Base-by-base conservation (phyloP, 1,139 yeast genomes). In the Suhomyces yuchorum region DNA sequence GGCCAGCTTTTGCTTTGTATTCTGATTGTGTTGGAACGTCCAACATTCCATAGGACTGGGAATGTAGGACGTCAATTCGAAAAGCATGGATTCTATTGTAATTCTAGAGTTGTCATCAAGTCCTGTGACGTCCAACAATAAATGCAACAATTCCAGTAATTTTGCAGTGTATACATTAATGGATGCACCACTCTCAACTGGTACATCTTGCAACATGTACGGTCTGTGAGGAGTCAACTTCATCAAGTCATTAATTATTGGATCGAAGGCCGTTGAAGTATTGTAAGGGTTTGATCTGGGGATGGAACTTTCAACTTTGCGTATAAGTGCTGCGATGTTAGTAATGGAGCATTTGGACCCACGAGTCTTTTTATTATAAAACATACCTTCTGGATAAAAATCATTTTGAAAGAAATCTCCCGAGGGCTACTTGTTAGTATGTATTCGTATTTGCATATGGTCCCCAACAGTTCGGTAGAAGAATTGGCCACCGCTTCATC, bases 91-190 rank as follows among this genome's bases (percentile, higher is more conserved):
- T 50, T 71, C 77, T 19, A 69, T 59, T 11, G 61, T 55, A 20
- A 68, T 68, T 23, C 75, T 53, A 7, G 63, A 48, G 35, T 58
- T 59, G 34, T 71, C 75, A 45, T 70, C 73, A 17, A 68, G 49
- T 17, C 59, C 59, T 15, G 51, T 50, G 39, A 68, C 71, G 24
- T 67, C 70, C 22, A 59, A 56, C 33, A 71, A 54, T 26, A 69
- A 54, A 30, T 61, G 62, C 24, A 71, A 58, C 17, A 70, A 51
- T 48, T 70, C 73, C 46, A 51, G 61, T 38, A 71, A 57, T 39
- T 59, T 63, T 14, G 59, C 58, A 7, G 73, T 67, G 50, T 68
- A 68, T 11, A 53, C 48, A 32, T 59, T 56, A 11, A 67, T 58
- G 22, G 61, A 56, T 32, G 59, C 58, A 23, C 32, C 44, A 19